Percentiles rank a stretch among this genome's conserved stretches.
phyloP scores from a whole-genome alignment of 345 rosid species.

The Hirschfeldia incana region DNA sequence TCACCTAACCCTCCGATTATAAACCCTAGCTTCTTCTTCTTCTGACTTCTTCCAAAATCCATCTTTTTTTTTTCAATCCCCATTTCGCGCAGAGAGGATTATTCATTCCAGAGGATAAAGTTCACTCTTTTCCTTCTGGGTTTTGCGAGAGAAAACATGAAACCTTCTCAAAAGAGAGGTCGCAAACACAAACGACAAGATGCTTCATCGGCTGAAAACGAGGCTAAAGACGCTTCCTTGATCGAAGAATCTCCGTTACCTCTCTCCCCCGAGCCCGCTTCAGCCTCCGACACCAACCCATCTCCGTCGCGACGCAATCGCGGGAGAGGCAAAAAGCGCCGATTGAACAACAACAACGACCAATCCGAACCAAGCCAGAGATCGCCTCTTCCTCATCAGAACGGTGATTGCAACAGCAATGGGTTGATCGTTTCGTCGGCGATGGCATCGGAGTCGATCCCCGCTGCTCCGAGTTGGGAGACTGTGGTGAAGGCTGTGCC shows the following conservation, averaged over 20 bases:
- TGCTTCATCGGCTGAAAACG: slow-evolving; percentile 30
- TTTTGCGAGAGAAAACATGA: slow-evolving; percentile 10
- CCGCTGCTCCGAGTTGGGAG: slow-evolving; percentile 64
- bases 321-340: slow-evolving; percentile 48
- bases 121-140: slow-evolving; percentile 3
- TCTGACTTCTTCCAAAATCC: neutral
- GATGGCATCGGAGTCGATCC: slow-evolving; percentile 24
- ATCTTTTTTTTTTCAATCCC: neutral
- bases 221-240: slow-evolving; percentile 21
- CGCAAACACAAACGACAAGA: slow-evolving; percentile 33
- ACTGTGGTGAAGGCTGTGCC: slow-evolving; percentile 68
- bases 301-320: slow-evolving; percentile 51
- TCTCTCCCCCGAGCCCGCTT: slow-evolving; percentile 36
- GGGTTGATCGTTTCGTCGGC: slow-evolving; percentile 32
- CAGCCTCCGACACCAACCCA: slow-evolving; percentile 34
- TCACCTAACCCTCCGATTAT: slow-evolving; percentile 20
- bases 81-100: neutral
- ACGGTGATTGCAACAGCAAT: slow-evolving; percentile 39
- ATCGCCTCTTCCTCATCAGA: slow-evolving; percentile 20
- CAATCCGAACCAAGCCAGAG: slow-evolving; percentile 33
- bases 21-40: slow-evolving; percentile 38
- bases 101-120: neutral
- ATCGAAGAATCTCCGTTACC: slow-evolving; percentile 38
- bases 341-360: slow-evolving; percentile 27
- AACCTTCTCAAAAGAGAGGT: slow-evolving; percentile 28